Conservation (phyloP, 2,329 filamentous ascomycete genomes). For the Xylaria sp. region DNA sequence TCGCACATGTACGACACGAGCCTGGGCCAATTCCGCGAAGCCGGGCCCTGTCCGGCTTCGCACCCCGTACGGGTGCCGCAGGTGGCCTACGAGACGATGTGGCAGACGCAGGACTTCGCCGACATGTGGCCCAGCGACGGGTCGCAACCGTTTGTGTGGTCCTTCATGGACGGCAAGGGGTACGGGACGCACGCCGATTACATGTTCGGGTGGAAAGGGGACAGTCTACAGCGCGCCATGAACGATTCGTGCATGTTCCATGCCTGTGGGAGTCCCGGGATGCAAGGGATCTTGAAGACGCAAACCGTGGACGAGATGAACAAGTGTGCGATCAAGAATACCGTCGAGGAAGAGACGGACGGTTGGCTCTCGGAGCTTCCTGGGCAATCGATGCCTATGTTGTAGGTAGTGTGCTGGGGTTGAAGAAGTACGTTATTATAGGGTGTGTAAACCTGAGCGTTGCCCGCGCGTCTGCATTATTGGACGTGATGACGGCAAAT, state of each 20-base stretch:
- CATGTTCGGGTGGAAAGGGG: slow-evolving; percentile 46
- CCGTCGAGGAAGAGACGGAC: slow-evolving; percentile 14
- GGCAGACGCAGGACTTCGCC: slow-evolving; percentile 48
- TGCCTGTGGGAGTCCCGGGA: slow-evolving; percentile 31
- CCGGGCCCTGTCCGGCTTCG: slow-evolving; percentile 44
- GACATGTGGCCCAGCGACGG: slow-evolving; percentile 45
- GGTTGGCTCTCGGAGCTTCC: slow-evolving; percentile 25
- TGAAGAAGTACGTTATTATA: no score
- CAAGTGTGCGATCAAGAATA: slow-evolving; percentile 11
- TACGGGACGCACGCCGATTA: slow-evolving; percentile 49
- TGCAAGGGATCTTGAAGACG: slow-evolving; percentile 22
- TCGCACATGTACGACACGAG: slow-evolving; percentile 40
- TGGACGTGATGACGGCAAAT: no score
- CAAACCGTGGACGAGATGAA: slow-evolving; percentile 27
- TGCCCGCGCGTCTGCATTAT: no score
- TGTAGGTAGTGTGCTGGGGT: neutral
- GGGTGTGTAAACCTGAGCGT: no score
- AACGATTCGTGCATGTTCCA: slow-evolving; percentile 40
- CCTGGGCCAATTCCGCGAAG: slow-evolving; percentile 35
- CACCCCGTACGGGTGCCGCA: slow-evolving; percentile 52
- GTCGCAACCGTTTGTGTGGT: slow-evolving; percentile 40
- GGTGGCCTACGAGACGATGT: slow-evolving; percentile 53
- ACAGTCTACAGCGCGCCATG: slow-evolving; percentile 43
- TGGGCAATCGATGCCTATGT: slow-evolving; percentile 19
- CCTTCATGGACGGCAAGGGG: slow-evolving; percentile 41